Base-by-base conservation (phyloP, 2,329 filamentous ascomycete species). In the Paraphaeosphaeria minitans region DNA sequence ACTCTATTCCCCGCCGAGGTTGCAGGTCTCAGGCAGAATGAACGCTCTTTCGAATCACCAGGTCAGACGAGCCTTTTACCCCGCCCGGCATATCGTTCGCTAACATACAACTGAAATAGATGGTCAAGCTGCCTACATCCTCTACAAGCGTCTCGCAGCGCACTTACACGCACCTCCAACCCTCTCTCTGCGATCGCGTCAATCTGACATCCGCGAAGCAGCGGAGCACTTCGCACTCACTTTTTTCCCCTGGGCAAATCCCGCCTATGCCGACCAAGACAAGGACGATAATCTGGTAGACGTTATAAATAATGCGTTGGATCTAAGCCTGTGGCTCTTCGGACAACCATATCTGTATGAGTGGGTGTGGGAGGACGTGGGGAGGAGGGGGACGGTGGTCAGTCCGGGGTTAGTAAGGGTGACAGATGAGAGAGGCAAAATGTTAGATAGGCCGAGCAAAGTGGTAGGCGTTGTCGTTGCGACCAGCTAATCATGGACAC, bases 231-330 rank as follows among this genome's bases (percentile, higher is more conserved):
- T 75, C 59, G 63, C 67, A 4, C 63, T 75, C 5, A 69, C 70
- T 0, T 75, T 75, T 61, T 75, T 75, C 49, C 71, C 72, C 1
- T 75, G 73, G 73, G 70, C 71, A 5, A 70, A 73, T 51, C 73
- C 73, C 2, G 46, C 54, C 2, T 61, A 61, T 12, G 54, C 55
- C 12, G 73, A 75, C 37, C 61, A 66, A 27, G 71, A 73, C 9
- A 67, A 66, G 37, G 73, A 75, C 8, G 66, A 69, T 10, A 65
- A 73, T 45, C 64, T 75, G 1, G 60, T 66, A 5, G 57, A 60
- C 7, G 61, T 74, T 29, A 69, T 75, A 12, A 60, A 42, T 12
- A 64, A 63, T n/a, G 66, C 68, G 2, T 52, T 74, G 24, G 67
- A 74, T 27, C 29, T 67, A 9, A 65, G 61, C 16, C 57, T 75